These are phyloP conservation scores for Suillus subluteus DNA, from an alignment of 768 basidiomycete species.

Conservation along the genomic window DNA sequence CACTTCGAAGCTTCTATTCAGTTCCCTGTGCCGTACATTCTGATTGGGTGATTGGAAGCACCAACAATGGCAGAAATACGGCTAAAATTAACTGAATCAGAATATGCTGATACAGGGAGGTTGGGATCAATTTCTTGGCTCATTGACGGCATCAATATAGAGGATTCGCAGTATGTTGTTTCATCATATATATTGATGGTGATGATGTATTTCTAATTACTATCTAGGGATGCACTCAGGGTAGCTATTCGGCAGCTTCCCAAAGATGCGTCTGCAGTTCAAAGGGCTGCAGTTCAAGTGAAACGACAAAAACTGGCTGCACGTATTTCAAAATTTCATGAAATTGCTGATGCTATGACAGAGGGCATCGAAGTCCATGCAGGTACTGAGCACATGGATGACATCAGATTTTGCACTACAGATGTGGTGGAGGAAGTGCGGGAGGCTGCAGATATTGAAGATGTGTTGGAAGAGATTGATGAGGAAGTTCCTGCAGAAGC, in stretches of 20 bases:
- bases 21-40: no score
- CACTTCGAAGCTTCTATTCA: not conserved
- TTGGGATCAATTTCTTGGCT: constrained; percentile 7
- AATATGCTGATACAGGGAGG: not conserved
- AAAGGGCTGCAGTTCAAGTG: not conserved
- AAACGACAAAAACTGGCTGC: not conserved
- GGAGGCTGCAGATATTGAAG: constrained; percentile 3
- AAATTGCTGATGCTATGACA: not conserved
- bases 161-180: constrained; percentile 8
- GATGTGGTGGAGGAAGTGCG: not conserved
- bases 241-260: constrained; percentile 9
- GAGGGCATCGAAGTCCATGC: not conserved
- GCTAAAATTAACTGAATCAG: not conserved
- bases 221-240: constrained; percentile 5
- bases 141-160: constrained; percentile 8
- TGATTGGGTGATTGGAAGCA: not conserved
- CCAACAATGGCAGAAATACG: constrained; percentile 10
- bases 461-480: not conserved
- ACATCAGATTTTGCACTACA: not conserved
- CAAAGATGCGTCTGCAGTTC: not conserved
- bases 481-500: constrained; percentile 1
- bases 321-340: not conserved
- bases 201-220: no score
- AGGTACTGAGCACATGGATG: not conserved
- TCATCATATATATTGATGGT: no score